phyloP scores from a whole-genome alignment of 1,284 basidiomycete genomes.

The Melanopsichium pennsylvanicum region DNA sequence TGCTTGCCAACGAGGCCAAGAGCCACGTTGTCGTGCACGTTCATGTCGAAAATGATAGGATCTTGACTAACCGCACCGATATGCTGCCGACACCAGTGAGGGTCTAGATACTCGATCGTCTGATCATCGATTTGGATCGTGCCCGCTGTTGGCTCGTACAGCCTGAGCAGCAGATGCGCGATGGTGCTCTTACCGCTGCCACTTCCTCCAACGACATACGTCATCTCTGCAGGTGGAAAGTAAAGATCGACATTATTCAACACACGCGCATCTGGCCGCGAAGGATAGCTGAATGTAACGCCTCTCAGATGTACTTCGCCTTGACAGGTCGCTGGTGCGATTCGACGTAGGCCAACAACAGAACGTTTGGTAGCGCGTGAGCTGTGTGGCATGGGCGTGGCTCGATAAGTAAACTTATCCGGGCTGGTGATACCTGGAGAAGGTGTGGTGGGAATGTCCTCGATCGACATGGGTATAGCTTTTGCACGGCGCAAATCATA shows the following conservation, averaged over 20 bases:
- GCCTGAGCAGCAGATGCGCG: slow-evolving; percentile 79
- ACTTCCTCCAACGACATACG: slow-evolving; percentile 89
- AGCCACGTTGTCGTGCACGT: slow-evolving; percentile 86
- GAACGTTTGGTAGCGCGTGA: neutral
- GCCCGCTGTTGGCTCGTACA: slow-evolving; percentile 72
- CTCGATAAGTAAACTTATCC: slow-evolving; percentile 14
- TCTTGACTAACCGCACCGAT: slow-evolving; percentile 81
- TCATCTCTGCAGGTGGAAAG: slow-evolving; percentile 84
- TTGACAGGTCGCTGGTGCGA: slow-evolving; percentile 55
- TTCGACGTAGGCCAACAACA: slow-evolving; percentile 37
- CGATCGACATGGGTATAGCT: slow-evolving; percentile 50
- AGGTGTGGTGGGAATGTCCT: slow-evolving; percentile 26
- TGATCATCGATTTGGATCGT: slow-evolving; percentile 82
- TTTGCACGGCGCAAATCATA: slow-evolving; percentile 25
- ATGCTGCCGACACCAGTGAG: slow-evolving; percentile 76
- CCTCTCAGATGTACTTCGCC: slow-evolving; percentile 82
- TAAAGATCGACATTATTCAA: slow-evolving; percentile 74
- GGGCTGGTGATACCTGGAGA: slow-evolving; percentile 9
- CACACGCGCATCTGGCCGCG: slow-evolving; percentile 74
- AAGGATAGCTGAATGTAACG: slow-evolving; percentile 86
- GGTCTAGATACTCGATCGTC: slow-evolving; percentile 75
- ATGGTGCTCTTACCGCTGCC: slow-evolving; percentile 94
- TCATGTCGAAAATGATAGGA: slow-evolving; percentile 81
- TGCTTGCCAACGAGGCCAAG: slow-evolving; percentile 71
- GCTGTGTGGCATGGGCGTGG: neutral